Percentiles rank a stretch among this genome's conserved stretches.
These are phyloP conservation scores for Saccharomycopsis vini DNA, from an alignment of 805 yeast genomes.

Conservation along the genomic window DNA sequence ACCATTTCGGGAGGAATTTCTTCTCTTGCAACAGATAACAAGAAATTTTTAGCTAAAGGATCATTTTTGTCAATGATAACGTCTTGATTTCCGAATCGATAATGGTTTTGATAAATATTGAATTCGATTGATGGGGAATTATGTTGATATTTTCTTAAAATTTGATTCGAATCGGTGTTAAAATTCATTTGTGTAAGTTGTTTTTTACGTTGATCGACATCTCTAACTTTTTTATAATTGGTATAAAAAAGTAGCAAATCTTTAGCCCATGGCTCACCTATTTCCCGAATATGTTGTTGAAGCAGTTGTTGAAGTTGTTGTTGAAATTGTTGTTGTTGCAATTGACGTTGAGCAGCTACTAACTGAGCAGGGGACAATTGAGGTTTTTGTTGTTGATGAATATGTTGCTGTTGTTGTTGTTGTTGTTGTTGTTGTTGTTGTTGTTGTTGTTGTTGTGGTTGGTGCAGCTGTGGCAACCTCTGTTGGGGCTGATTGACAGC, in stretches of 20 bases:
- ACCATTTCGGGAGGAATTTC: conserved; percentile 83
- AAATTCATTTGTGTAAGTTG: conserved; percentile 9
- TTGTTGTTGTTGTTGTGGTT: too few relatives aligned
- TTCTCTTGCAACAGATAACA: conserved; percentile 70
- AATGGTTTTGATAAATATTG: conserved; percentile 88
- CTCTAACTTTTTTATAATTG: background rate
- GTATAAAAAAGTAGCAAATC: background rate
- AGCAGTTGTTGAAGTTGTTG: background rate
- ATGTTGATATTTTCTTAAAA: conserved; percentile 67
- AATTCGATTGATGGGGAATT: conserved; percentile 77
- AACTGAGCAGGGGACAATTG: too few relatives aligned
- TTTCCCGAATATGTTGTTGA: too few relatives aligned
- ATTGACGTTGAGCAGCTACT: background rate
- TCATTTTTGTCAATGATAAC: conserved; percentile 76
- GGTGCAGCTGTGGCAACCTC: too few relatives aligned
- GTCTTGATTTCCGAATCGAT: conserved; percentile 84
- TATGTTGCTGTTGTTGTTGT: too few relatives aligned
- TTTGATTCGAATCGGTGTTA: conserved; percentile 38
- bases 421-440: too few relatives aligned
- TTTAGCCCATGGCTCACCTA: background rate
- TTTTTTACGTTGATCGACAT: conserved; percentile 2
- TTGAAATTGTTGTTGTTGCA: background rate
- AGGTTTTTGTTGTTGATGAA: too few relatives aligned
- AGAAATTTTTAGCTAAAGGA: conserved; percentile 68
- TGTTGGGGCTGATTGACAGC: too few relatives aligned